A percentile compares a stretch with the other conserved stretches of the same genome.
Evolutionary conservation across 75 land plant genomes (phyloP).

Genomic region (Pinus albicaulis): DNA sequence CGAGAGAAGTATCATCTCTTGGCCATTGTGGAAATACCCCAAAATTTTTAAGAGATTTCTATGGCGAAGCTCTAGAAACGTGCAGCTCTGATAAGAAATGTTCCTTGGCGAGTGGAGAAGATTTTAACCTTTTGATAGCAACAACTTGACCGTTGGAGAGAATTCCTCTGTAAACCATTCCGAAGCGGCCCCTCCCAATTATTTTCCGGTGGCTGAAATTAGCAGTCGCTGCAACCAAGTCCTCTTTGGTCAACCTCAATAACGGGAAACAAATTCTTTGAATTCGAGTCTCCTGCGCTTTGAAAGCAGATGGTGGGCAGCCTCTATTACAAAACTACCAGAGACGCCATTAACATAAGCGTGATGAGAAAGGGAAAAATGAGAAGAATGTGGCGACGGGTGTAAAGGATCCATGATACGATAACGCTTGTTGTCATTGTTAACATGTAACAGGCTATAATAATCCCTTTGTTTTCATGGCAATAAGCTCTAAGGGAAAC

Average conservation of each 20-base stretch:
- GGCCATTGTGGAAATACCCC: constrained; percentile 60
- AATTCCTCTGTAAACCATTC: constrained; percentile 30
- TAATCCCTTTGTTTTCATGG: neutral
- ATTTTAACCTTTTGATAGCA: constrained; percentile 45
- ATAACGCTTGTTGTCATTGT: neutral
- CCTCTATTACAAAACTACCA: neutral
- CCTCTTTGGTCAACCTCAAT: neutral
- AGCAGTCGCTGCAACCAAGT: neutral
- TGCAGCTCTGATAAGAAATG: constrained; percentile 18
- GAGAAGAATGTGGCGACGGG: neutral
- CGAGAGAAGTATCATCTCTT: constrained; percentile 46
- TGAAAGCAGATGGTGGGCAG: too few species aligned
- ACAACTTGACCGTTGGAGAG: constrained; percentile 60
- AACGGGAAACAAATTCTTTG: neutral
- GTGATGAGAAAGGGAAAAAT: neutral
- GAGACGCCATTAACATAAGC: neutral
- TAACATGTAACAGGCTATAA: neutral
- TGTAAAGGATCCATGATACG: neutral
- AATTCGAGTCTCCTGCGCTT: neutral
- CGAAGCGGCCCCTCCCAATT: neutral
- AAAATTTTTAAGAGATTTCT: constrained; percentile 59
- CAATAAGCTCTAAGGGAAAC: neutral
- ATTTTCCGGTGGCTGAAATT: neutral
- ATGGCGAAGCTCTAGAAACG: constrained; percentile 56
- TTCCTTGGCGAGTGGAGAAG: constrained; percentile 9